Base-by-base conservation (phyloP, 2,329 filamentous ascomycete species). In the Pseudomassariella vexata region DNA sequence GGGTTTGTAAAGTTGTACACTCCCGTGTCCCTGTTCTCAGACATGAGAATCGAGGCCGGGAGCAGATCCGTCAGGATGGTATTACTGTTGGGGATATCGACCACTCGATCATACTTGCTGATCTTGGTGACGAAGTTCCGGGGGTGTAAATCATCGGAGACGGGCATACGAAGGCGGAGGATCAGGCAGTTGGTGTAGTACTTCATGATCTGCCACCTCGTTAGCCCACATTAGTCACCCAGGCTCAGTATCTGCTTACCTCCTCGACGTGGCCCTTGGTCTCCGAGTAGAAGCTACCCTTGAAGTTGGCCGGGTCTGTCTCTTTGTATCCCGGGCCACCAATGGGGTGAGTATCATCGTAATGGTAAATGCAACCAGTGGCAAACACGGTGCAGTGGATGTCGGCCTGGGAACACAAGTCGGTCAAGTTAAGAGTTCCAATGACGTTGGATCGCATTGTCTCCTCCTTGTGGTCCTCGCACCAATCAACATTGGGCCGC, bases 1-100 rank as follows among this genome's bases (percentile, higher is more conserved):
- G 79, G 79, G 57, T 82, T 83, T 38, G 77, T 82, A 54, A 82
- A 82, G 60, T 83, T 83, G 58, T 77, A 81, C 43, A 83, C 62
- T 12, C 79, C 79, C 1, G 68, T 73, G 24, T 81, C 77, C 24
- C 62, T 59, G 56, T 79, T 66, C 52, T 80, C 72, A 18, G 77
- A 71, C 42, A 82, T 58, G 27, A 77, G 50, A 39, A 82, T 64
- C 3, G 74, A 70, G 9, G 70, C 68, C 9, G 79, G 79, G 14
- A 83, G 64, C 28, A 83, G 70, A 47, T 82, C 75, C 40, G 70
- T 65, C 26, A 83, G 66, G 44, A 83, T 73, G 26, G 75, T 78
- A 62, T 81, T 79, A 56, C 74, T 79, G 59, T 83, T 82, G 39
- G 76, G 77, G 29, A 83, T 74, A 52, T 82, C 68, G 42, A 83